Evolutionary conservation across 1,284 basidiomycete species (phyloP).

Genomic region (Neolentinus lepideus): DNA sequence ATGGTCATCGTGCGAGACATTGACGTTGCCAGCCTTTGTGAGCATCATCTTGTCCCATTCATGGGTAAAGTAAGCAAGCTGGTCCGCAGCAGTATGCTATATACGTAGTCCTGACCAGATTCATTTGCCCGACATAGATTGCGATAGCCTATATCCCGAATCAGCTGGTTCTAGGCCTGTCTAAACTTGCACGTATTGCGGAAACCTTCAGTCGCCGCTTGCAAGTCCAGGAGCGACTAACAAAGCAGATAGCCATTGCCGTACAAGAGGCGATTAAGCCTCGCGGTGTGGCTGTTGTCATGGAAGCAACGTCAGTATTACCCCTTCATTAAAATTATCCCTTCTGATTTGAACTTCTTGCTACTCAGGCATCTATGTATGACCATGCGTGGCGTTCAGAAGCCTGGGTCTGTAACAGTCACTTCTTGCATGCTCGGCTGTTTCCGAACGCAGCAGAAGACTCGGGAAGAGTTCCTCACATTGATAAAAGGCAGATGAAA

Average conservation of each 20-base stretch:
- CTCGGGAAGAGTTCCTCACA: constrained; percentile 90
- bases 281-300: constrained; percentile 97
- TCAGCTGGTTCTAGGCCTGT: constrained; percentile 91
- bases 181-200: constrained; percentile 95
- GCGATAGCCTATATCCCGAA: constrained; percentile 94
- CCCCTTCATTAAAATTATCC: constrained; percentile 5
- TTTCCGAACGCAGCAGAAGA: constrained; percentile 96
- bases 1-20: constrained; percentile 99
- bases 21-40: constrained; percentile 94
- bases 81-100: constrained; percentile 7
- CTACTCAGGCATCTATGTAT: constrained; percentile 89
- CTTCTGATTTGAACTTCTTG: constrained; percentile 7
- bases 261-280: constrained; percentile 97
- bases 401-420: constrained; percentile 92
- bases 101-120: constrained; percentile 8
- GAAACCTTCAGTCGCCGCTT: constrained; percentile 95
- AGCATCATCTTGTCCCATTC: constrained; percentile 99
- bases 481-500: constrained; percentile 49
- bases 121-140: constrained; percentile 32
- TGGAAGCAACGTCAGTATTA: constrained; percentile 86
- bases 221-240: constrained; percentile 97
- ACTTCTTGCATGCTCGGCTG: constrained; percentile 99
- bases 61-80: constrained; percentile 78
- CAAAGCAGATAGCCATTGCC: constrained; percentile 95
- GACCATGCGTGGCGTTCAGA: constrained; percentile 99